Percentiles rank a stretch among this genome's conserved stretches.
phyloP scores from a whole-genome alignment of 345 rosid species.

The Sisymbrium irio region DNA sequence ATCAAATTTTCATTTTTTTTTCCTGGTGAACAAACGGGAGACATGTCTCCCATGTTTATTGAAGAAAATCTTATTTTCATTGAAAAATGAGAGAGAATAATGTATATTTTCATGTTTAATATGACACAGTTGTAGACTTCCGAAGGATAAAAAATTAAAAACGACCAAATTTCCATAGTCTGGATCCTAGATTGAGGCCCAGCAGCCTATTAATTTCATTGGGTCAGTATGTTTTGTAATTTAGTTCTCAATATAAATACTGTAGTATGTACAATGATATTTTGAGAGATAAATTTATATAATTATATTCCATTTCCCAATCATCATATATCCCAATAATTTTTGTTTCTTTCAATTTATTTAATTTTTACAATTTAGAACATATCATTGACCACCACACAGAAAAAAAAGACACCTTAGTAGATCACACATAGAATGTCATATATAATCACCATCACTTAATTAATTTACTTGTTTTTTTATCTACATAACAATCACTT shows the following conservation, averaged over 20 bases:
- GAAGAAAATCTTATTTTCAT: too few species aligned
- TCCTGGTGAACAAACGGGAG: too few species aligned
- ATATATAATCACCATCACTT: too few species aligned
- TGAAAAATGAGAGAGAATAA: background rate
- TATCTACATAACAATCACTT: too few species aligned
- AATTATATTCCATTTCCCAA: background rate
- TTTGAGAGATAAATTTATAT: too few species aligned
- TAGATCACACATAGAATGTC: too few species aligned
- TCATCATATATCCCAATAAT: too few species aligned
- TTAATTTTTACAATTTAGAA: background rate
- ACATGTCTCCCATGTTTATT: too few species aligned
- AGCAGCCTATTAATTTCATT: background rate
- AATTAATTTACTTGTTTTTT: too few species aligned
- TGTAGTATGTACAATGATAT: too few species aligned
- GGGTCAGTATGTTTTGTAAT: background rate
- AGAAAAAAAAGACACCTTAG: too few species aligned
- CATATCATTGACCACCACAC: background rate
- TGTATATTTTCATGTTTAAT: background rate
- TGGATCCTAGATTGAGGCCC: constrained; percentile 4
- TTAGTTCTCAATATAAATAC: too few species aligned
- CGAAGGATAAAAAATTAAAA: background rate
- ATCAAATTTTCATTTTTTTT: background rate
- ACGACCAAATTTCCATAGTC: background rate
- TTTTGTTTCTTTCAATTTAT: background rate
- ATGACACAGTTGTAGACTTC: background rate